A percentile compares a stretch with the other conserved stretches of the same genome.
Conservation (phyloP, 2,329 filamentous ascomycete species). For the Alternaria atra region DNA sequence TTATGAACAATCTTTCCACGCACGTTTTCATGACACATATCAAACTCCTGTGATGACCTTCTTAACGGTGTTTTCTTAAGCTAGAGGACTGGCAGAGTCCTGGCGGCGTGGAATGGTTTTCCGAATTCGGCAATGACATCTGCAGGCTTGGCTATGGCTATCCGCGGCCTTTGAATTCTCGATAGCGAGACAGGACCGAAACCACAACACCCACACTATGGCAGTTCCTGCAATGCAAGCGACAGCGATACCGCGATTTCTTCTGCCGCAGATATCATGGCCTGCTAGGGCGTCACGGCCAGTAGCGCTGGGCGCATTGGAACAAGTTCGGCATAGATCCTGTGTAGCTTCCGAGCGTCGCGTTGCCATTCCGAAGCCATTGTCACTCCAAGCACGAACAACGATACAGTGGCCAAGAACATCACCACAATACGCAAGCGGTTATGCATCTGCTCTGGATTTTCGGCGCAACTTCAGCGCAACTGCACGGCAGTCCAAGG, state of each 20-base stretch:
- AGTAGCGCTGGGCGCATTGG: conserved; percentile 18
- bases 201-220: conserved; percentile 38
- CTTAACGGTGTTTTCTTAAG: background rate
- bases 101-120: conserved; percentile 25
- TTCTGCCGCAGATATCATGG: conserved; percentile 51
- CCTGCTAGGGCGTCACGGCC: conserved; percentile 38
- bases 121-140: conserved; percentile 33
- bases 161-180: conserved; percentile 17
- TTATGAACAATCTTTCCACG: background rate
- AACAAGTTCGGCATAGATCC: conserved; percentile 26
- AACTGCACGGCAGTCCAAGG: conserved; percentile 68
- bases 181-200: conserved; percentile 9
- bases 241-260: conserved; percentile 49
- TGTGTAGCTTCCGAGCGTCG: conserved; percentile 25
- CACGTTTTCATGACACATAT: background rate
- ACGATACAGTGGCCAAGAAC: conserved; percentile 14
- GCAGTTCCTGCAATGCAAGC: conserved; percentile 31
- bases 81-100: background rate
- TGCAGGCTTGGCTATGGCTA: conserved; percentile 24
- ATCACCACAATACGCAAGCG: conserved; percentile 7
- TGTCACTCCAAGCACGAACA: conserved; percentile 19
- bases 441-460: conserved; percentile 13
- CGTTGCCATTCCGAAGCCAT: conserved; percentile 15
- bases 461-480: conserved; percentile 68
- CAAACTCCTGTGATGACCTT: background rate